Evolutionary conservation across 345 rosid genomes (phyloP).

Genomic region (Conringia planisiliqua): DNA sequence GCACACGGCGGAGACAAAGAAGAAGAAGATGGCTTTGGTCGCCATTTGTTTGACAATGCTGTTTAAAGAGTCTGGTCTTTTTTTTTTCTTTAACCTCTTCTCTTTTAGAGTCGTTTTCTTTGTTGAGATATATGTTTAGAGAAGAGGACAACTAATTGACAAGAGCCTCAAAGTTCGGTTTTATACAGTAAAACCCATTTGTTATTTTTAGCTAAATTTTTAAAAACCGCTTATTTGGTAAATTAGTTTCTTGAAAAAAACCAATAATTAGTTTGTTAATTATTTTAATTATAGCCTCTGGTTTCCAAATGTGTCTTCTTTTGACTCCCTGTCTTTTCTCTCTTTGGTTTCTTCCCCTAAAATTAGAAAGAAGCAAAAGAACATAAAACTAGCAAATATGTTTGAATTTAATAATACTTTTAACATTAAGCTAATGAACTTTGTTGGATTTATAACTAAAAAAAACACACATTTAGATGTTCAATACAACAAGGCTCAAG

Average conservation of each 20-base stretch:
- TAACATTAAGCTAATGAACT: neutral
- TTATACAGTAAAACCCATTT: conserved; percentile 4
- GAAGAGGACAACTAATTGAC: conserved; percentile 32
- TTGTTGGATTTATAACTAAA: neutral
- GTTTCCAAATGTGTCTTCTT: neutral
- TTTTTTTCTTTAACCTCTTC: conserved; percentile 22
- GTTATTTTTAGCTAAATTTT: conserved; percentile 19
- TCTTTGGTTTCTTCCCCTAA: conserved; percentile 6
- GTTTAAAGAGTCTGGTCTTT: neutral
- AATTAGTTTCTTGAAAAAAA: neutral
- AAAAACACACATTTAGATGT: neutral
- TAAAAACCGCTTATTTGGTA: neutral
- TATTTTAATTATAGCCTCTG: conserved; percentile 12
- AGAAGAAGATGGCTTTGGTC: conserved; percentile 27
- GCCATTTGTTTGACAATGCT: conserved; percentile 18
- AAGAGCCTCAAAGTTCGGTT: conserved; percentile 21
- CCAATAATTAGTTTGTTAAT: neutral
- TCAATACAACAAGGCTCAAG: neutral
- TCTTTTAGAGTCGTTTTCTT: neutral
- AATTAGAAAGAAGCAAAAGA: conserved; percentile 1
- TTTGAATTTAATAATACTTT: neutral
- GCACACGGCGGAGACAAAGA: conserved; percentile 48
- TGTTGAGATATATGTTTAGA: neutral
- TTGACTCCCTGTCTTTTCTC: neutral
- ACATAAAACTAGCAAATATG: neutral